Evolutionary conservation across 495 filamentous ascomycete genomes (phyloP).

Genomic region (Tuber indicum): DNA sequence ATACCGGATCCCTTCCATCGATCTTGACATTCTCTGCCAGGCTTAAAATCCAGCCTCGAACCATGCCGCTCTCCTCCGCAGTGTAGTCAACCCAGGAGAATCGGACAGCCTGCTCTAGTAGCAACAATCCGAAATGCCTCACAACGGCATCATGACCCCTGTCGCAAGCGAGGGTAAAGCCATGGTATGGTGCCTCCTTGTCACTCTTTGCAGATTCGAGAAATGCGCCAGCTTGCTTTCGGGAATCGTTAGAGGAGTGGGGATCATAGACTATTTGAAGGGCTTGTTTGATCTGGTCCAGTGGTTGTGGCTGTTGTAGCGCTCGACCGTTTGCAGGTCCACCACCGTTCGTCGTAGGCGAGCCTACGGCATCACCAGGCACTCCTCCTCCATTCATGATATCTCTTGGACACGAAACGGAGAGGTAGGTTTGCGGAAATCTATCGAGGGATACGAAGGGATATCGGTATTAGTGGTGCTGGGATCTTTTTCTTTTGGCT

Average conservation of each 20-base stretch:
- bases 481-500: constrained; percentile 12
- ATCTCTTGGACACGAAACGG: constrained; percentile 19
- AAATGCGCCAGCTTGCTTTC: constrained; percentile 71
- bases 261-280: constrained; percentile 79
- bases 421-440: constrained; percentile 9
- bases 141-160: constrained; percentile 66
- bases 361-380: constrained; percentile 11
- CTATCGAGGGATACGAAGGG: constrained; percentile 13
- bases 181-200: constrained; percentile 70
- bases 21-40: constrained; percentile 66
- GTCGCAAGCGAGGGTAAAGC: constrained; percentile 74
- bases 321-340: constrained; percentile 19
- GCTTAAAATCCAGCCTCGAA: constrained; percentile 67
- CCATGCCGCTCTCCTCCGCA: constrained; percentile 54
- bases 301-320: constrained; percentile 33
- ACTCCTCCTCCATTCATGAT: constrained; percentile 35
- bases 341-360: constrained; percentile 28
- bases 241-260: constrained; percentile 72
- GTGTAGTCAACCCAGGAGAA: constrained; percentile 71
- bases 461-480: constrained; percentile 18
- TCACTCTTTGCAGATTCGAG: constrained; percentile 76
- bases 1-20: constrained; percentile 61
- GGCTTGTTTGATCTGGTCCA: constrained; percentile 65
- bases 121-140: constrained; percentile 84
- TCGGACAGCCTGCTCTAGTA: constrained; percentile 80